phyloP scores from a whole-genome alignment of 2,329 filamentous ascomycete species.

The Hypoxylon sp. region DNA sequence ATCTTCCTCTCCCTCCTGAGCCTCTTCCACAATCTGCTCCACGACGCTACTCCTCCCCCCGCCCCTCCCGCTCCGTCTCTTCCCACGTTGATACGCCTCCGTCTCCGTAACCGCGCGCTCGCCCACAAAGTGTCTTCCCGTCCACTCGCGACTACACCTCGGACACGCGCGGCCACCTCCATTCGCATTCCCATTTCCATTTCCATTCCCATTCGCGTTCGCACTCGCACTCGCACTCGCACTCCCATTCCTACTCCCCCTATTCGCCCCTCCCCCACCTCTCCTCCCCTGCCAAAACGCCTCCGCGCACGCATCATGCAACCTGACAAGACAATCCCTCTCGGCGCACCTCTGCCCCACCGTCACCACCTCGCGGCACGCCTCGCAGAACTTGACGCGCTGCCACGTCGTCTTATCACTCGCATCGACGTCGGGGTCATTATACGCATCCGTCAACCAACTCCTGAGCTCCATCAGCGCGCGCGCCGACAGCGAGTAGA shows the following conservation, averaged over 20 bases:
- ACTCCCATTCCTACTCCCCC: slow-evolving; percentile 56
- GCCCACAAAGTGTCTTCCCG: slow-evolving; percentile 63
- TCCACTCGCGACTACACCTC: slow-evolving; percentile 65
- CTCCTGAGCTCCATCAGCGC: slow-evolving; percentile 85
- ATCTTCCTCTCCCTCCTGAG: slow-evolving; percentile 48
- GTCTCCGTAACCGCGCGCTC: slow-evolving; percentile 68
- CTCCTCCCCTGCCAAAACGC: slow-evolving; percentile 71
- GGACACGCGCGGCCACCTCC: slow-evolving; percentile 63
- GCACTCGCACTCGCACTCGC: too few species aligned
- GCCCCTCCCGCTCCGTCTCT: slow-evolving; percentile 52
- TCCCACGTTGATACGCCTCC: slow-evolving; percentile 60
- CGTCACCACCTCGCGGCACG: slow-evolving; percentile 91
- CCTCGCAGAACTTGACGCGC: slow-evolving; percentile 86
- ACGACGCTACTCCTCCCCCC: slow-evolving; percentile 52
- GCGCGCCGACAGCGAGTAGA: slow-evolving; percentile 80
- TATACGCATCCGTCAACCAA: slow-evolving; percentile 92
- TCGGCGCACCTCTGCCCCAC: slow-evolving; percentile 81
- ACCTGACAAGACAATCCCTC: slow-evolving; percentile 72
- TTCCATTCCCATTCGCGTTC: slow-evolving; percentile 55
- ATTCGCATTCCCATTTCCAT: slow-evolving; percentile 37
- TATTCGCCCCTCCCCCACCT: neutral
- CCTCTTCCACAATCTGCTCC: slow-evolving; percentile 51
- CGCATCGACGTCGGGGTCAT: slow-evolving; percentile 73
- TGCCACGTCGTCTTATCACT: slow-evolving; percentile 65
- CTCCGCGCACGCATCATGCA: slow-evolving; percentile 82